Percentiles rank a stretch among this genome's conserved stretches.
Conservation (phyloP, 768 basidiomycete species). For the Lactarius pseudohatsudake region DNA sequence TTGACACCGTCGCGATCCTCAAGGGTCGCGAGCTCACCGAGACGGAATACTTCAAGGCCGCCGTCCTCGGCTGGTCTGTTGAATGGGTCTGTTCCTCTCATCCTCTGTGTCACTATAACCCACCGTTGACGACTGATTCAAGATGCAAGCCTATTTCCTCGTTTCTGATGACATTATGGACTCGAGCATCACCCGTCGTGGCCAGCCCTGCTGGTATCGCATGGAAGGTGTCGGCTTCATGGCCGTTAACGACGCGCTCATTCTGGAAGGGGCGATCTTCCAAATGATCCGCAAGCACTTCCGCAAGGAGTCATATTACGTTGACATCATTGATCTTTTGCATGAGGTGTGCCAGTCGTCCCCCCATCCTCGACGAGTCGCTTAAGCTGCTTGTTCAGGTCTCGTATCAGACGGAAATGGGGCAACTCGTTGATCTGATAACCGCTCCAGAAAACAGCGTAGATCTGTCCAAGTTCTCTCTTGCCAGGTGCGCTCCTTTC, state of each 20-base stretch:
- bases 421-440: conserved; percentile 93
- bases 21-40: conserved; percentile 68
- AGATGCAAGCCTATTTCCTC: conserved; percentile 98
- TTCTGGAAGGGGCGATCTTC: conserved; percentile 95
- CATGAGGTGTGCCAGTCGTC: conserved; percentile 57
- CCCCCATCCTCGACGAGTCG: not conserved
- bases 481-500: conserved; percentile 59
- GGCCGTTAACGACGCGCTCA: conserved; percentile 95
- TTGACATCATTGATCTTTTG: conserved; percentile 88
- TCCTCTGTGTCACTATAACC: not conserved
- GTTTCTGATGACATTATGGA: conserved; percentile 99
- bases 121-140: not conserved
- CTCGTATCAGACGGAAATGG: conserved; percentile 91
- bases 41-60: conserved; percentile 86
- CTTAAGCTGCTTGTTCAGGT: conserved; percentile 35
- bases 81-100: conserved; percentile 66
- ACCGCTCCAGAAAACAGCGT: conserved; percentile 91
- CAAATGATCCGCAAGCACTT: conserved; percentile 86
- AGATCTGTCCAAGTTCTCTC: conserved; percentile 84
- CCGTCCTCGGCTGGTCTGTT: conserved; percentile 92
- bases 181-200: conserved; percentile 84
- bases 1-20: conserved; percentile 89
- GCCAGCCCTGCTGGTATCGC: conserved; percentile 94
- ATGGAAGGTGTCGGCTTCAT: conserved; percentile 69
- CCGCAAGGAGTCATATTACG: conserved; percentile 76